Percentiles rank a stretch among this genome's conserved stretches.
These are phyloP conservation scores for Cyphellophora europaea DNA, from an alignment of 2,329 filamentous ascomycete genomes.

Conservation along the genomic window DNA sequence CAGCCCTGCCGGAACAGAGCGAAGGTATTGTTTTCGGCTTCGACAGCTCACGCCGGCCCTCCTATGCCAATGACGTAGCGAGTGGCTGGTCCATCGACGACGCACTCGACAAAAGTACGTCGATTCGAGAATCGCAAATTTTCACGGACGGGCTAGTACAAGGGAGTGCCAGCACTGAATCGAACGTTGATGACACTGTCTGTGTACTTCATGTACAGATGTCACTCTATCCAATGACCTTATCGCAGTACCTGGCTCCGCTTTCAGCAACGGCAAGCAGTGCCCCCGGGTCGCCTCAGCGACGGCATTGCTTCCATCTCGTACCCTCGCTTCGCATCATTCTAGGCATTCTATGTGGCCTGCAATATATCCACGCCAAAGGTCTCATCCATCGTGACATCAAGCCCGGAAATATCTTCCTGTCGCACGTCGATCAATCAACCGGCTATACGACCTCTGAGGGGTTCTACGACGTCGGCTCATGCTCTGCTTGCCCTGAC, in stretches of 20 bases:
- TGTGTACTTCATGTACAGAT: conserved; percentile 55
- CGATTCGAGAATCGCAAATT: conserved; percentile 11
- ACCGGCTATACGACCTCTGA: conserved; percentile 26
- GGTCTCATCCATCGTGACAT: conserved; percentile 57
- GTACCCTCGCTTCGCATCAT: conserved; percentile 48
- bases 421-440: conserved; percentile 36
- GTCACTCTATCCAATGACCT: conserved; percentile 54
- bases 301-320: conserved; percentile 54
- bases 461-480: conserved; percentile 29
- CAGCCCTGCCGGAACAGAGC: conserved; percentile 3
- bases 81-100: conserved; percentile 1
- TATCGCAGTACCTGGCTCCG: conserved; percentile 48
- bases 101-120: neutral
- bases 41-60: conserved; percentile 5
- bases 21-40: conserved; percentile 14
- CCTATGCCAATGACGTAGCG: neutral
- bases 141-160: conserved; percentile 15
- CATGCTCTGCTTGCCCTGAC: conserved; percentile 12
- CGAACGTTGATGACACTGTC: conserved; percentile 17
- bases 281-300: conserved; percentile 7
- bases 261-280: conserved; percentile 4
- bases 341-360: conserved; percentile 51
- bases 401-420: conserved; percentile 60
- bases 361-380: conserved; percentile 54
- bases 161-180: conserved; percentile 3